Conservation (phyloP, 2,329 filamentous ascomycete genomes). For the Penicillium vulpinum region DNA sequence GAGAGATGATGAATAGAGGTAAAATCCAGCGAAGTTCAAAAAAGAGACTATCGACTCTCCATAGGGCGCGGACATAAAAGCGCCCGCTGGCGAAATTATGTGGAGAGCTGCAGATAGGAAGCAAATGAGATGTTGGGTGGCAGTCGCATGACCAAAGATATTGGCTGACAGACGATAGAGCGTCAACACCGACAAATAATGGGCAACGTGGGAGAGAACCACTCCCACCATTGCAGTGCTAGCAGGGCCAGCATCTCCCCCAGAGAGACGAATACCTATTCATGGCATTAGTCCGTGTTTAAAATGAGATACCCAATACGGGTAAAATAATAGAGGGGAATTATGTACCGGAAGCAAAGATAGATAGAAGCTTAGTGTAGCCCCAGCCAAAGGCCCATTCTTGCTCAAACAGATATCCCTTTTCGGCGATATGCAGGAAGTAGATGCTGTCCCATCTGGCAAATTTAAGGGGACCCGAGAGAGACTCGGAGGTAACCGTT, state of each 20-base stretch:
- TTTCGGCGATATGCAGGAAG: constrained; percentile 54
- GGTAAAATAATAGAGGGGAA: background rate
- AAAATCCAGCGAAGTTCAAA: constrained; percentile 71
- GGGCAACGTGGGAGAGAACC: constrained; percentile 68
- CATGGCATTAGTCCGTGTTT: background rate
- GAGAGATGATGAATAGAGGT: constrained; percentile 61
- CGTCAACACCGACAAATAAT: constrained; percentile 71
- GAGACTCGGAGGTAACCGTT: constrained; percentile 9
- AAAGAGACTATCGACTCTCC: constrained; percentile 77
- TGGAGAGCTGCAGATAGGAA: constrained; percentile 73
- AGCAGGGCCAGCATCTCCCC: constrained; percentile 21
- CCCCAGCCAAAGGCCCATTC: constrained; percentile 67
- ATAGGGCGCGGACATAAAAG: constrained; percentile 88
- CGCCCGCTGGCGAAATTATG: constrained; percentile 79
- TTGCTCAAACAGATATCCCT: constrained; percentile 62
- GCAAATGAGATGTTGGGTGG: constrained; percentile 32
- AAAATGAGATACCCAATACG: background rate
- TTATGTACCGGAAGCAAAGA: constrained; percentile 37
- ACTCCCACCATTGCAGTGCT: constrained; percentile 58
- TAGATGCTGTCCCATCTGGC: constrained; percentile 65
- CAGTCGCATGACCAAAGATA: constrained; percentile 50
- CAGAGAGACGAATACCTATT: constrained; percentile 28
- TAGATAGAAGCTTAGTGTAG: constrained; percentile 49
- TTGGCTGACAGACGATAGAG: constrained; percentile 66
- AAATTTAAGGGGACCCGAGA: constrained; percentile 45